Percentiles rank a stretch among this genome's conserved stretches.
Conservation (phyloP, 2,329 filamentous ascomycete species). For the Gnomoniopsis smithogilvyi region DNA sequence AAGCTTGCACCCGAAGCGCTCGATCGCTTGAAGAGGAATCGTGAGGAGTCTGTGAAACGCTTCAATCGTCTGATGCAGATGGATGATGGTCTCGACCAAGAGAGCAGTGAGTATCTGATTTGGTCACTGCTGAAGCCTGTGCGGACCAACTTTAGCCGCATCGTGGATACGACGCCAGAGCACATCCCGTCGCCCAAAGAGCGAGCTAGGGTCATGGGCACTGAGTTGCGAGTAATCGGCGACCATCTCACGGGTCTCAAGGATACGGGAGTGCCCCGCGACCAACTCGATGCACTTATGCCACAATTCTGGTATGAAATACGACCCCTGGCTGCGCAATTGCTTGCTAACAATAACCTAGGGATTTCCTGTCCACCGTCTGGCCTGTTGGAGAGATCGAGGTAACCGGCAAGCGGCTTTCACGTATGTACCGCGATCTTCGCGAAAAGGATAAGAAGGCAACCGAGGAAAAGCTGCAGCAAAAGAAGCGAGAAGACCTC, state of each 20-base stretch:
- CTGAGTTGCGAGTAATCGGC: constrained; percentile 34
- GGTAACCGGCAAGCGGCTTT: constrained; percentile 33
- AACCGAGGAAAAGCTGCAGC: constrained; percentile 23
- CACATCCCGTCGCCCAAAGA: constrained; percentile 28
- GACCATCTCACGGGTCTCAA: constrained; percentile 32
- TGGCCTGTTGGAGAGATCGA: constrained; percentile 36
- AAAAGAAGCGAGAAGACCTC: constrained; percentile 28
- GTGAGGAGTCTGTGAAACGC: constrained; percentile 32
- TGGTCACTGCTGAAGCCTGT: constrained; percentile 37
- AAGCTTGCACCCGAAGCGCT: constrained; percentile 33
- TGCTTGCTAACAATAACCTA: constrained; percentile 22
- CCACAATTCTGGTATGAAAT: constrained; percentile 33
- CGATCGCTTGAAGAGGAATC: constrained; percentile 31
- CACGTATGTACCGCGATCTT: constrained; percentile 34
- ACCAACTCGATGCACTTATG: constrained; percentile 31
- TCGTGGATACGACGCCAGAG: constrained; percentile 31
- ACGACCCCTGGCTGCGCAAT: background rate
- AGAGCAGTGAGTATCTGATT: constrained; percentile 33
- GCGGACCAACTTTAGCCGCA: constrained; percentile 33
- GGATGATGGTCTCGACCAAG: constrained; percentile 32
- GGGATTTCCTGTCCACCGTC: constrained; percentile 37
- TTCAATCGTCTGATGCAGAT: constrained; percentile 35
- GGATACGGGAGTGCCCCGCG: constrained; percentile 26
- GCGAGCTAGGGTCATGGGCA: constrained; percentile 33
- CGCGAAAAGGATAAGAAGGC: constrained; percentile 29